These are phyloP conservation scores for Flueggea neowawraea DNA, from an alignment of 441 rosid genomes.

Conservation along the genomic window DNA sequence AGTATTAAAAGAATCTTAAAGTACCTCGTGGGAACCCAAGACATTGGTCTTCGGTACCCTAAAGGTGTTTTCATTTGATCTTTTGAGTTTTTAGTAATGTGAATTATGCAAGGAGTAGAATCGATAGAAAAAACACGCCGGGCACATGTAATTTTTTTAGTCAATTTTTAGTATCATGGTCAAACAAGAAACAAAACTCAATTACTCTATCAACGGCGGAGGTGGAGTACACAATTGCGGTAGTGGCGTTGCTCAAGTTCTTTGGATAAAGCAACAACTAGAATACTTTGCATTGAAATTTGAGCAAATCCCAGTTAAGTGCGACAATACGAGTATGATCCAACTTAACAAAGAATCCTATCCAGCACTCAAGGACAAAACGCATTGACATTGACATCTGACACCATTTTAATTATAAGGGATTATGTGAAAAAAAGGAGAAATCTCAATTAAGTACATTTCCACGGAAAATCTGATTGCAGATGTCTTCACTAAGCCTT, in stretches of 20 bases:
- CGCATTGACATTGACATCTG: background rate
- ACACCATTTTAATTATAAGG: background rate
- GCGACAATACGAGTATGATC: background rate
- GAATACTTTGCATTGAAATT: background rate
- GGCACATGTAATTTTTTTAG: background rate
- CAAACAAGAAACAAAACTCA: background rate
- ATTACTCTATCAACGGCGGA: background rate
- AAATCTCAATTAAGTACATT: background rate
- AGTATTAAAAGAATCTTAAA: too few species aligned
- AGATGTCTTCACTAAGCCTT: background rate
- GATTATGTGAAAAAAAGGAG: background rate
- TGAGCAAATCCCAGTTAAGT: background rate
- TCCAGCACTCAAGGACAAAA: background rate
- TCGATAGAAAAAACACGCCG: background rate
- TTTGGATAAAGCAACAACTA: background rate
- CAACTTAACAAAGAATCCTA: background rate
- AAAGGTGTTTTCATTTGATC: too few species aligned
- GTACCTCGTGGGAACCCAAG: too few species aligned
- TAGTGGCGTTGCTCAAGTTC: background rate
- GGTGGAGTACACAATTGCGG: conserved; percentile 18
- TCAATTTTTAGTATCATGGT: background rate
- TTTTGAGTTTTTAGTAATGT: too few species aligned
- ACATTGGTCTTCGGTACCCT: too few species aligned
- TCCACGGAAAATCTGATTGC: background rate
- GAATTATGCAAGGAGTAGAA: background rate